phyloP scores from a whole-genome alignment of 305 asterid species.

The Fraxinus dipetala region DNA sequence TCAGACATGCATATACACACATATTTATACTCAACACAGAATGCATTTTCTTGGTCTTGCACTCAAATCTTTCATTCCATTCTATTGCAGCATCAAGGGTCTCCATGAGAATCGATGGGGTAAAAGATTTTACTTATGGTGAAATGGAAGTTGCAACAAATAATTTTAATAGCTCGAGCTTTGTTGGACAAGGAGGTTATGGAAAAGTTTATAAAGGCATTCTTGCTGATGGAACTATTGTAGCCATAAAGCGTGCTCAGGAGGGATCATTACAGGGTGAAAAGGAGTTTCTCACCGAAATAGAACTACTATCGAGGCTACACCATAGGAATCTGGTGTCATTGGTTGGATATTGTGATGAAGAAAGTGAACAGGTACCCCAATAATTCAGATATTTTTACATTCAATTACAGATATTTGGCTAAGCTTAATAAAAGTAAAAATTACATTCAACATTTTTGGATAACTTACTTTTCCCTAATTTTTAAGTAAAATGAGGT shows the following conservation, averaged over 20 bases:
- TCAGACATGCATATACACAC: neutral
- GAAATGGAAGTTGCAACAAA: constrained; percentile 64
- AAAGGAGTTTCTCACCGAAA: constrained; percentile 77
- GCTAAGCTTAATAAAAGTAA: neutral
- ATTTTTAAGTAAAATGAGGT: neutral
- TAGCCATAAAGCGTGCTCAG: constrained; percentile 76
- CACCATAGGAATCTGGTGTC: constrained; percentile 80
- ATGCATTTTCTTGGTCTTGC: neutral
- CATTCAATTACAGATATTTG: neutral
- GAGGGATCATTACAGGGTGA: constrained; percentile 82
- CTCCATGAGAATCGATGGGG: constrained; percentile 69
- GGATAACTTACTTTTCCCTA: neutral
- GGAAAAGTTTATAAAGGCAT: constrained; percentile 71
- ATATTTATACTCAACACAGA: neutral
- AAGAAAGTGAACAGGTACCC: constrained; percentile 76
- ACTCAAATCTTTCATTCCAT: constrained; percentile 11
- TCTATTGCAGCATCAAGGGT: constrained; percentile 55
- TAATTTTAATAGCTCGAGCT: constrained; percentile 46
- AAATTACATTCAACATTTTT: neutral
- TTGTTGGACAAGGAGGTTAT: constrained; percentile 79
- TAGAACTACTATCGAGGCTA: constrained; percentile 68
- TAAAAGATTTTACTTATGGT: constrained; percentile 55
- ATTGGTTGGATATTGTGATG: constrained; percentile 74
- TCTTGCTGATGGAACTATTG: constrained; percentile 61
- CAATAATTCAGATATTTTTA: constrained; percentile 1